Percentiles rank a stretch among this genome's conserved stretches.
These are phyloP conservation scores for Seminavis robusta DNA, from an alignment of 108 stramenopile genomes.

Conservation along the genomic window DNA sequence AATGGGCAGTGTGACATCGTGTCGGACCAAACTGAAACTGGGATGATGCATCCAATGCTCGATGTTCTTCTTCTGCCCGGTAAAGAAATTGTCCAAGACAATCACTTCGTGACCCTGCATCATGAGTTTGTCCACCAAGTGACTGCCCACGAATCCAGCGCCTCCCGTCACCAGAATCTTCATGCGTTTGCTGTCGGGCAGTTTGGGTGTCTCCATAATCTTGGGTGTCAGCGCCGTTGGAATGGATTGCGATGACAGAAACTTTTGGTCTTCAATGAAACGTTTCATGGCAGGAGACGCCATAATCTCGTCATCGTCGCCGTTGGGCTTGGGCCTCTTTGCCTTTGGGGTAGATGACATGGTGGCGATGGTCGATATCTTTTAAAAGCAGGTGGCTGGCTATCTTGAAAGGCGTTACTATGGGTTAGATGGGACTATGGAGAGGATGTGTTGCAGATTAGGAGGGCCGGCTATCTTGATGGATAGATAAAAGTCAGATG, in stretches of 20 bases:
- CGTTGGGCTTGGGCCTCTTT: too few relatives aligned
- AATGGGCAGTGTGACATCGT: constrained; percentile 97
- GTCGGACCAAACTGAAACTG: constrained; percentile 85
- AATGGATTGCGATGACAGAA: constrained; percentile 58
- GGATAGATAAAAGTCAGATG: too few relatives aligned
- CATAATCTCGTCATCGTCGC: too few relatives aligned
- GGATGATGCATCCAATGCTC: constrained; percentile 98
- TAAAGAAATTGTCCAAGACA: constrained; percentile 98
- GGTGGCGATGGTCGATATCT: too few relatives aligned
- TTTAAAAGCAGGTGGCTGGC: too few relatives aligned
- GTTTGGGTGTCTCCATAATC: constrained; percentile 63
- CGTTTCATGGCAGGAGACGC: too few relatives aligned
- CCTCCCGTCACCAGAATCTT: constrained; percentile 95
- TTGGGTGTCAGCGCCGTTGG: constrained; percentile 64
- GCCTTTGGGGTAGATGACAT: too few relatives aligned
- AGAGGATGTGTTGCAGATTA: too few relatives aligned
- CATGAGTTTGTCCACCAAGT: constrained; percentile 97
- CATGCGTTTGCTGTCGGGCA: constrained; percentile 69
- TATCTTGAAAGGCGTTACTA: too few relatives aligned
- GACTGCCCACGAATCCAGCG: constrained; percentile 97
- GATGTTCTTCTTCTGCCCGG: constrained; percentile 95
- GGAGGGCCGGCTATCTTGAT: too few relatives aligned
- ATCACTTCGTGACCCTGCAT: constrained; percentile 97
- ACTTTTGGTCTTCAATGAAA: constrained; percentile 32
- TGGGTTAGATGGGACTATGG: too few relatives aligned